Evolutionary conservation across 163 green algal genomes (phyloP), one percentile per base, ranked within the genome.

Genomic region (Chloromonas sp.): DNA sequence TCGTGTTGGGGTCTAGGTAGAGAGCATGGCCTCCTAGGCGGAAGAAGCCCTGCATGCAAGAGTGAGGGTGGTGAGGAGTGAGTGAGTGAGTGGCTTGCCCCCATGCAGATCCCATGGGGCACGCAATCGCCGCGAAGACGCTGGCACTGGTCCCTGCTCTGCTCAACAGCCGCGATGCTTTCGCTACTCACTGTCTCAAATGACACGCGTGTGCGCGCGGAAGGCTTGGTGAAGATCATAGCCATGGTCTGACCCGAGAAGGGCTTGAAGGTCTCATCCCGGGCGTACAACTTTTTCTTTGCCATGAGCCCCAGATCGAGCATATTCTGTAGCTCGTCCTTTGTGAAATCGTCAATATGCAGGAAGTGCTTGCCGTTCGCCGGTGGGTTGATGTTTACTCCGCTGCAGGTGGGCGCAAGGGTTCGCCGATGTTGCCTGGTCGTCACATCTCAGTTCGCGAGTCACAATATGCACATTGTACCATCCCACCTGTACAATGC

Each of bases 221-320:
- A 98, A 0, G 96, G 97, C 93, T 99, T 99, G 70, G 97, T 98
- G 92, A 99, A 99, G 71, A 99, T 98, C 97, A 99, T 99, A 1
- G 94, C 92, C 94, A 99, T 95, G 0, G 94, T 96, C 91, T 96
- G 96, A 66, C 95, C 97, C 70, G 92, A 84, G 76, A 99, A 98
- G 0, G 97, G 97, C 90, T 97, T 97, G 93, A 97, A 99, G 14
- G 77, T 91, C 77, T 94, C 84, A 83, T 98, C 96, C 58, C 93
- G 89, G 14, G 82, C 84, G 57, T 93, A 92, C 57, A 95, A 88
- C 84, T 95, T 94, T 0, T 95, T 88, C 90, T 98, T 98, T 0
- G 95, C 93, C 14, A 93, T 89, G 13, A 88, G 78, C 0, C 92
- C 94, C 59, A 92, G 93, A 74, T 95, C 85, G 0, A 98, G 91